phyloP scores from a whole-genome alignment of 116 monocot genomes.

The Iris pallida region DNA sequence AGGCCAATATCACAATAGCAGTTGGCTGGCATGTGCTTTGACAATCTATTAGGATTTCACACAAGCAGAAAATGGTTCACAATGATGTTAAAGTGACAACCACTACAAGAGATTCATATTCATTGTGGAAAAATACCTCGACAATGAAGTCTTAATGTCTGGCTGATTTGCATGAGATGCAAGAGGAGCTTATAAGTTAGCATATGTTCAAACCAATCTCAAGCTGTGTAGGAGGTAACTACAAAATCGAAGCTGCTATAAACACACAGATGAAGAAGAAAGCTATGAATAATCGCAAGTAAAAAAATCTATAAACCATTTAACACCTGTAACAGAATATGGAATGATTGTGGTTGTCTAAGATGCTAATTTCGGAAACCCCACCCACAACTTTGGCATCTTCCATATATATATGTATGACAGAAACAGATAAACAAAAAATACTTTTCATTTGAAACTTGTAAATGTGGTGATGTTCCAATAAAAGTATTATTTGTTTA shows the following conservation, averaged over 20 bases:
- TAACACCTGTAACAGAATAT: conserved; percentile 74
- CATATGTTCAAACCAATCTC: conserved; percentile 65
- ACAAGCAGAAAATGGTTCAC: too few species aligned
- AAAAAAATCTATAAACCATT: not conserved
- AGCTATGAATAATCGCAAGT: not conserved
- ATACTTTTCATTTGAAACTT: too few species aligned
- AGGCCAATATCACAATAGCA: too few species aligned
- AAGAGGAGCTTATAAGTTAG: conserved; percentile 60
- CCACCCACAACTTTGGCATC: too few species aligned
- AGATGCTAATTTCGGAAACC: conserved; percentile 79
- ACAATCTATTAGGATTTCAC: too few species aligned
- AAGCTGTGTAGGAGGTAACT: conserved; percentile 81
- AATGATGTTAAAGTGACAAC: too few species aligned
- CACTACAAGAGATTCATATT: too few species aligned
- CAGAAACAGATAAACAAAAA: not conserved
- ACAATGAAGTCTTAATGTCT: conserved; percentile 41
- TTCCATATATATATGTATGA: conserved; percentile 74
- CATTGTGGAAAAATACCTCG: conserved; percentile 64
- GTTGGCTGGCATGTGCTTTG: too few species aligned
- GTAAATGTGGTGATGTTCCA: too few species aligned
- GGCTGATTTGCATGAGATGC: conserved; percentile 66
- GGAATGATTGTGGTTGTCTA: conserved; percentile 92
- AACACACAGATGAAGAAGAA: not conserved
- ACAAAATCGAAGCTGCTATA: conserved; percentile 9
- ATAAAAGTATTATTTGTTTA: too few species aligned